Evolutionary conservation across 768 basidiomycete species (phyloP), one percentile per base, ranked within the genome.

Genomic region (Psilocybe azurescens): DNA sequence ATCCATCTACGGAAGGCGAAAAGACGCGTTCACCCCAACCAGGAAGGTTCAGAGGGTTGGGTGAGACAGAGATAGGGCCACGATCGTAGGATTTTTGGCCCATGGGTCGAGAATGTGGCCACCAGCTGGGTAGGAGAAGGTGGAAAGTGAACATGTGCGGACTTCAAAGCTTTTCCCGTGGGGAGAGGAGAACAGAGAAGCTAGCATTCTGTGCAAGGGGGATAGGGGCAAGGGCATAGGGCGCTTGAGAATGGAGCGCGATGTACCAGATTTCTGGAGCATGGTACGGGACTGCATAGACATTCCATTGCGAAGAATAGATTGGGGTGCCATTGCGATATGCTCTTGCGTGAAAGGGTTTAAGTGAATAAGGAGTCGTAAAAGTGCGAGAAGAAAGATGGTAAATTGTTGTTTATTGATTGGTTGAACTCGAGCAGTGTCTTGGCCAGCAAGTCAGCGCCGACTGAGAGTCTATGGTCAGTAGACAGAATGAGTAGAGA

Each of bases 71-170:
- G 70, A 89, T 88, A 9, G 90, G 83, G 0, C 80, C 83, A 44
- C 90, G 85, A 70, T 91, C 90, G 68, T 90, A 90, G 0, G 79
- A 79, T 53, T 78, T 78, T 69, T 0, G 88, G 73, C 0, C 89
- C 88, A 70, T 89, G 83, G 5, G 86, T 83, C 24, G 79, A 74
- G 70, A 82, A 85, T 4, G 84, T 87, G 24, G 85, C 79, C 10
- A 81, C 80, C 57, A 90, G 77, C 39, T 78, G 71, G 11, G 67
- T 64, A 20, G 89, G 85, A 1, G 88, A 85, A 11, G 86, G 83
- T 6, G 87, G 86, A 68, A 91, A 90, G 73, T 86, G 88, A 59
- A 90, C 89, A 68, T 85, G 87, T 3, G 81, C 77, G 5, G 80
- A 83, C 56, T 71, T 74, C 38, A 70, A 16, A 29, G 53, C 64